These are phyloP conservation scores for Penicillium longicatenatum DNA, from an alignment of 495 filamentous ascomycete species.

Conservation along the genomic window DNA sequence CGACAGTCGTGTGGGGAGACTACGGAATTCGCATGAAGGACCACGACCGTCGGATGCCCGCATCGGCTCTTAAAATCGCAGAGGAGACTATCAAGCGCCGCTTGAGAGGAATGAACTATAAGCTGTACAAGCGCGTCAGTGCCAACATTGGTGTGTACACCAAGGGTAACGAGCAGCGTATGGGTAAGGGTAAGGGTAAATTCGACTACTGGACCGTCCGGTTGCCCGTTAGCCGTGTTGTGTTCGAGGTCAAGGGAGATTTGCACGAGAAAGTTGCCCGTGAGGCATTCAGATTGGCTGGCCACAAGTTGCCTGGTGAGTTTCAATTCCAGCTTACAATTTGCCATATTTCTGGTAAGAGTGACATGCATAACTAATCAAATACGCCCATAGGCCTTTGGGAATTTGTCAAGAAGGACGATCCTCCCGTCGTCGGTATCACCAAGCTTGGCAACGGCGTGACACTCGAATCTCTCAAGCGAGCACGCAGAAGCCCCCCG, in stretches of 20 bases:
- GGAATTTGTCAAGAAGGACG: slow-evolving; percentile 93
- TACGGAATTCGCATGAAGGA: slow-evolving; percentile 93
- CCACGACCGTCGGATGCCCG: slow-evolving; percentile 87
- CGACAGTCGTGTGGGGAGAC: slow-evolving; percentile 94
- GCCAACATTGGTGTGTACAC: slow-evolving; percentile 95
- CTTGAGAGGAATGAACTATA: slow-evolving; percentile 88
- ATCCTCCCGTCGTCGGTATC: slow-evolving; percentile 85
- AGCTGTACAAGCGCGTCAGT: slow-evolving; percentile 84
- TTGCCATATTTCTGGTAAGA: background rate
- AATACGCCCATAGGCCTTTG: slow-evolving; percentile 68
- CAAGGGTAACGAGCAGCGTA: slow-evolving; percentile 92
- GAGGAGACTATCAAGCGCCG: slow-evolving; percentile 90
- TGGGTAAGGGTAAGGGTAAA: slow-evolving; percentile 98
- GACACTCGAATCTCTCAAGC: slow-evolving; percentile 76
- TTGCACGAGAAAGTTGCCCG: slow-evolving; percentile 92
- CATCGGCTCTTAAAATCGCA: slow-evolving; percentile 81
- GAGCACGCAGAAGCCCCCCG: slow-evolving; percentile 68
- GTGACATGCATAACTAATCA: slow-evolving; percentile 17
- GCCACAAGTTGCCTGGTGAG: slow-evolving; percentile 92
- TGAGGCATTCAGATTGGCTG: slow-evolving; percentile 93
- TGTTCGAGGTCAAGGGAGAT: slow-evolving; percentile 90
- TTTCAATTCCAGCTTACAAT: slow-evolving; percentile 12
- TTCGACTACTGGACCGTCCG: slow-evolving; percentile 96
- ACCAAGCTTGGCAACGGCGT: slow-evolving; percentile 86
- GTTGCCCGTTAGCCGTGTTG: slow-evolving; percentile 80